Evolutionary conservation across 2,329 filamentous ascomycete species (phyloP), one percentile per base, ranked within the genome.

Genomic region (Alternaria atra): DNA sequence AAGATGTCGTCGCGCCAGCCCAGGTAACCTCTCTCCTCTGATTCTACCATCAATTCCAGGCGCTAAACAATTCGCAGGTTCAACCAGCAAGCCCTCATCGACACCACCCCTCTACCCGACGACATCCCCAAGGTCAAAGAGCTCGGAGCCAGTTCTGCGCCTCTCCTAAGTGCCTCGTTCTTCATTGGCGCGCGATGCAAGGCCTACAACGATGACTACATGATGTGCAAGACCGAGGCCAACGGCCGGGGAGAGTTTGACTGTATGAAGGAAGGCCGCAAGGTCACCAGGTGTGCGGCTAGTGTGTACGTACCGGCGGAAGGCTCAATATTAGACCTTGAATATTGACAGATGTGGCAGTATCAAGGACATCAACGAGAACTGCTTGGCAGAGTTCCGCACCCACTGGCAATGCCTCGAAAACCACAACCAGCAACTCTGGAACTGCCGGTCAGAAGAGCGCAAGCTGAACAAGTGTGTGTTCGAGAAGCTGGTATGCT

Each of bases 191-290:
- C 93, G 70, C 90, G 94, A 77, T 99, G 95, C 89, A 91, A 88
- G 80, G 85, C 91, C 59, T 99, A 94, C 86, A 98, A 98, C 82
- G 95, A 99, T 85, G 95, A 99, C 83, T 99, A 91, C 84, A 99
- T 99, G 94, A 92, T 97, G 85, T 99, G 95, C 91, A 99, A 99
- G 90, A 92, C 88, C 71, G 93, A 97, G 83, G 90, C 93, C 74
- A 90, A 92, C 65, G 95, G 95, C 74, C 89, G 88, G 81, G 95
- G 93, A 80, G 95, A 99, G 85, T 81, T 96, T 66, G 92, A 97
- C 71, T 99, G 95, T 83, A 84, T 99, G 87, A 94, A 92, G 86
- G 95, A 99, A 84, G 95, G 95, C 58, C 88, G 95, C 80, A 92
- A 95, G 81, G 95, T 99, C 64, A 99, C 95, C 72, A 89, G 95